phyloP scores from a whole-genome alignment of 1,284 basidiomycete species.

The Thelephora terrestris region DNA sequence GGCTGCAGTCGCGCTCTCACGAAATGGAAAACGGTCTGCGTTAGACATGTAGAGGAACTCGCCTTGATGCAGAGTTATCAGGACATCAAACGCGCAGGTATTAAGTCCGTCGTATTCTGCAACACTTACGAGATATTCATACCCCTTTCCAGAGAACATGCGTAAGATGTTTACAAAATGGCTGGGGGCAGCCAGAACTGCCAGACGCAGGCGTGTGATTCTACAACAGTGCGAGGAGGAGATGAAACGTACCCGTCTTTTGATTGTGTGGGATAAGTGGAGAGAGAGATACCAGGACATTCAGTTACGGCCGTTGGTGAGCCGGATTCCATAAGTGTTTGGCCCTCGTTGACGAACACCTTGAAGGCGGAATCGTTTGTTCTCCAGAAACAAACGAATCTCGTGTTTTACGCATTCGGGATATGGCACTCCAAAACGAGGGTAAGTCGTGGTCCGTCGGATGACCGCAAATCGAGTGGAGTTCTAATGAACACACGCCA shows the following conservation, averaged over 20 bases:
- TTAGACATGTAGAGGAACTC: constrained; percentile 55
- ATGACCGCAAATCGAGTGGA: too few species aligned
- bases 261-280: constrained; percentile 67
- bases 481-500: constrained; percentile 5
- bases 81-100: constrained; percentile 67
- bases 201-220: constrained; percentile 44
- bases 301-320: constrained; percentile 51
- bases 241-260: constrained; percentile 38
- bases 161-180: constrained; percentile 62
- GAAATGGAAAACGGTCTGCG: constrained; percentile 56
- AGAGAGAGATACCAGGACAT: constrained; percentile 55
- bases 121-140: not conserved
- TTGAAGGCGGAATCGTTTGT: constrained; percentile 51
- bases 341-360: not conserved
- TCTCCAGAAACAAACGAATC: constrained; percentile 45
- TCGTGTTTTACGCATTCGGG: constrained; percentile 54
- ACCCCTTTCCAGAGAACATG: constrained; percentile 40
- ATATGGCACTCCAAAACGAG: constrained; percentile 66
- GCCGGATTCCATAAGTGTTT: constrained; percentile 14
- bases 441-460: constrained; percentile 28
- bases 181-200: constrained; percentile 47
- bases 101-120: constrained; percentile 4
- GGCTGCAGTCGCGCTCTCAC: constrained; percentile 39
- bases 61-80: constrained; percentile 75
- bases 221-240: constrained; percentile 56